Conservation (phyloP, 1,284 basidiomycete species). For the Termitomyces sp. region DNA sequence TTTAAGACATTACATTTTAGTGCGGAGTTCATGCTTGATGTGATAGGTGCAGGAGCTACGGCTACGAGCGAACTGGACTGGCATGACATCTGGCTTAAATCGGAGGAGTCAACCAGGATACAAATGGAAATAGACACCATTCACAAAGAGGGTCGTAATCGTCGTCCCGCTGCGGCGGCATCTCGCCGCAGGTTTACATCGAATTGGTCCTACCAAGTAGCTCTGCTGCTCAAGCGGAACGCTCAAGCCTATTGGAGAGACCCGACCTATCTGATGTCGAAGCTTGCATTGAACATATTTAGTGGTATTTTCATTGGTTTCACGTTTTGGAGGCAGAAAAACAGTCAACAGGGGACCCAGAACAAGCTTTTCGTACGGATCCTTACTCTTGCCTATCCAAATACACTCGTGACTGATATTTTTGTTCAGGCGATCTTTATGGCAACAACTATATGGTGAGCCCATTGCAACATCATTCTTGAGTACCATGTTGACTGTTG, state of each 20-base stretch:
- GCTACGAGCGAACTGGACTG: conserved; percentile 42
- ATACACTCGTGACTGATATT: not conserved
- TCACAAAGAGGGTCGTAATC: conserved; percentile 31
- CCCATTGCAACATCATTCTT: conserved; percentile 46
- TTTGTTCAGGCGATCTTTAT: conserved; percentile 39
- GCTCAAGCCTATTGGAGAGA: conserved; percentile 39
- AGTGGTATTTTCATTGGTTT: conserved; percentile 57
- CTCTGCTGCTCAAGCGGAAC: conserved; percentile 37
- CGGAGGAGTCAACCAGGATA: conserved; percentile 30
- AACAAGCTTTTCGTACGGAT: conserved; percentile 68
- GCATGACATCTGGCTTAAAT: conserved; percentile 39
- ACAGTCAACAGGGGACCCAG: conserved; percentile 68
- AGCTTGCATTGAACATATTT: conserved; percentile 55
- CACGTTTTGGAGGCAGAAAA: conserved; percentile 62
- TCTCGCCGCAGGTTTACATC: conserved; percentile 48
- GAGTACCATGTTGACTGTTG: conserved; percentile 68
- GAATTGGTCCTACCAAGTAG: conserved; percentile 43
- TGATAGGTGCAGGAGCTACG: conserved; percentile 61
- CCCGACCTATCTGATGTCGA: conserved; percentile 74
- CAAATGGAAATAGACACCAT: conserved; percentile 36
- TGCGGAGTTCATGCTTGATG: conserved; percentile 67
- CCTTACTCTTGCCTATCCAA: not conserved
- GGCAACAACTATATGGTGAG: conserved; percentile 35
- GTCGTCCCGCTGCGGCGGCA: conserved; percentile 27
- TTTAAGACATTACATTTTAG: conserved; percentile 25